phyloP scores from a whole-genome alignment of 345 rosid species.

The Pistacia vera region DNA sequence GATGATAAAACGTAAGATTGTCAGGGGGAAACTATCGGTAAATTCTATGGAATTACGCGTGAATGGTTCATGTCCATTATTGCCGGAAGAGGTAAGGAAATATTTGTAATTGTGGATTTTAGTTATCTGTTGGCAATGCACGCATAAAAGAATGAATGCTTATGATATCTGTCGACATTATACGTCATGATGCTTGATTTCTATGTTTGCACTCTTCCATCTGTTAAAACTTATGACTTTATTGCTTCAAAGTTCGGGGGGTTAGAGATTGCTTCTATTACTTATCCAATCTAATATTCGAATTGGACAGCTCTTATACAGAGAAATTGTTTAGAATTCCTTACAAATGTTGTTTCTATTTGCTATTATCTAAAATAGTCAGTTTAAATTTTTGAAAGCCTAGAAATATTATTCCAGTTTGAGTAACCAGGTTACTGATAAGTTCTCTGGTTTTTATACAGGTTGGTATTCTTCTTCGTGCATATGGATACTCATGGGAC shows the following conservation, averaged over 20 bases:
- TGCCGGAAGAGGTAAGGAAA: conserved; percentile 87
- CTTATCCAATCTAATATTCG: no score
- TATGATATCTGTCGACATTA: neutral
- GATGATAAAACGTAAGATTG: conserved; percentile 86
- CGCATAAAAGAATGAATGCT: neutral
- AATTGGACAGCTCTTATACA: neutral
- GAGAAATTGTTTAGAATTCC: neutral
- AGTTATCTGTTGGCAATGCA: neutral
- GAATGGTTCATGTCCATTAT: conserved; percentile 81
- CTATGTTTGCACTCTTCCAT: neutral
- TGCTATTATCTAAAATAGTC: neutral
- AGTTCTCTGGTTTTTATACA: conserved; percentile 27
- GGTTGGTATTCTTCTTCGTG: conserved; percentile 96
- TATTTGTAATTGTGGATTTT: neutral
- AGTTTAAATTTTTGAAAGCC: neutral
- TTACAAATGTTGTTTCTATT: neutral
- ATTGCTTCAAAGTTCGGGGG: neutral
- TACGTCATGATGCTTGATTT: neutral
- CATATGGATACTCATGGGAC: conserved; percentile 91
- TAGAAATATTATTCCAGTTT: neutral
- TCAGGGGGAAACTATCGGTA: conserved; percentile 73
- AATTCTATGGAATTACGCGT: conserved; percentile 66
- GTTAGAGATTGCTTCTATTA: neutral
- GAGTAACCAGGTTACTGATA: neutral
- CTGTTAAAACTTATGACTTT: neutral